Conservation (phyloP, 345 rosid genomes). For the Gossypium turneri region DNA sequence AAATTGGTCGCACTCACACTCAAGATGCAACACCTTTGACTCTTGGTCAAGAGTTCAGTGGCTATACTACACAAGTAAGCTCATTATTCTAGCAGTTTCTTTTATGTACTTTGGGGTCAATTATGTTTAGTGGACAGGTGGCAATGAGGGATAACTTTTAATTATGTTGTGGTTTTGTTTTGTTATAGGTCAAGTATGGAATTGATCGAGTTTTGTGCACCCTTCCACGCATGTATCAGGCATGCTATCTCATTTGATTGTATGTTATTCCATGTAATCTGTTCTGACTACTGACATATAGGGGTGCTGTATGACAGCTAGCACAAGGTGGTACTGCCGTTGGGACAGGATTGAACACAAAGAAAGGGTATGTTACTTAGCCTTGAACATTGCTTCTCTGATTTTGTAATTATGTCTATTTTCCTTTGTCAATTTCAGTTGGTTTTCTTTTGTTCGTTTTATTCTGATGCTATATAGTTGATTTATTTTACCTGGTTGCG, state of each 20-base stretch:
- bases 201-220: conserved; percentile 69
- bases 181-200: conserved; percentile 78
- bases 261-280: conserved; percentile 11
- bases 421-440: neutral
- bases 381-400: conserved; percentile 12
- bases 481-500: neutral
- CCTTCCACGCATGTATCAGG: conserved; percentile 92
- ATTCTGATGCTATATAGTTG: neutral
- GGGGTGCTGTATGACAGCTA: conserved; percentile 53
- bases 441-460: neutral
- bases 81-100: conserved; percentile 6
- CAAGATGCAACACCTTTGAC: conserved; percentile 99
- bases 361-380: conserved; percentile 63
- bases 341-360: conserved; percentile 95
- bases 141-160: conserved; percentile 6
- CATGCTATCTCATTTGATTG: conserved; percentile 23
- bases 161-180: conserved; percentile 17
- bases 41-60: conserved; percentile 96
- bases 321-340: conserved; percentile 99
- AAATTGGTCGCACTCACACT: conserved; percentile 95
- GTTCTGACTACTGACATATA: conserved; percentile 32
- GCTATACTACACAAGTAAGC: conserved; percentile 87
- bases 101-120: neutral
- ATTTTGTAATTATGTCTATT: neutral
- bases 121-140: neutral